Percentiles rank a stretch among this genome's conserved stretches.
Conservation (phyloP, 257 asterid genomes). For the Ophiorrhiza pumila region DNA sequence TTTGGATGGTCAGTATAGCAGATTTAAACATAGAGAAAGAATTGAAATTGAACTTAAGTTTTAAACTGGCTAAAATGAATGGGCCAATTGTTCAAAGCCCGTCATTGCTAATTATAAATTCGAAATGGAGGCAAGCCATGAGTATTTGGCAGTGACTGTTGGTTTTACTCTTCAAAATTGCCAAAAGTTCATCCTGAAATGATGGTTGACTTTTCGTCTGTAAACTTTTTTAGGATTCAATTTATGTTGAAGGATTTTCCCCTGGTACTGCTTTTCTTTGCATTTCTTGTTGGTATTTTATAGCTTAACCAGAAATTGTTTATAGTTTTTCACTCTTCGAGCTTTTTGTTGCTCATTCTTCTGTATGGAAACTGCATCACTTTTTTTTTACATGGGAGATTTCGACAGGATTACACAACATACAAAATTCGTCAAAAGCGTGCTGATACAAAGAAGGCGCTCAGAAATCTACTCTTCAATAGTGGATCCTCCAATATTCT, state of each 20-base stretch:
- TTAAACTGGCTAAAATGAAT: neutral
- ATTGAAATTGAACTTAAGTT: neutral
- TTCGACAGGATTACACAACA: slow-evolving; percentile 48
- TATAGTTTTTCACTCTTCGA: neutral
- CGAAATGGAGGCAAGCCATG: neutral
- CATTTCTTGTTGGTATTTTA: neutral
- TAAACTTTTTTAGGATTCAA: neutral
- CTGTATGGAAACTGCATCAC: neutral
- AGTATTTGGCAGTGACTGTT: neutral
- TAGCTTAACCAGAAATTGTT: neutral
- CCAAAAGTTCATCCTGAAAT: neutral
- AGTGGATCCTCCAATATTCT: slow-evolving; percentile 42
- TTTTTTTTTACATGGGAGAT: slow-evolving; percentile 17
- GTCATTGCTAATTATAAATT: neutral
- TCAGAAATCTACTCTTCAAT: slow-evolving; percentile 49
- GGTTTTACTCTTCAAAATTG: neutral
- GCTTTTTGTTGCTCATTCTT: neutral
- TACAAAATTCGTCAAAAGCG: slow-evolving; percentile 62
- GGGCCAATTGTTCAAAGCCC: neutral
- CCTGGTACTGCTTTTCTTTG: neutral
- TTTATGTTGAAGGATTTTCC: neutral
- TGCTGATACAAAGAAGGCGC: slow-evolving; percentile 60
- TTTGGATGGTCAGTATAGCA: neutral
- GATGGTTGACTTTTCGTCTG: neutral
- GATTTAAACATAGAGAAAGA: neutral